Base-by-base conservation (phyloP, 1,284 basidiomycete species). In the Austroboletus olivaceoglutinosus region DNA sequence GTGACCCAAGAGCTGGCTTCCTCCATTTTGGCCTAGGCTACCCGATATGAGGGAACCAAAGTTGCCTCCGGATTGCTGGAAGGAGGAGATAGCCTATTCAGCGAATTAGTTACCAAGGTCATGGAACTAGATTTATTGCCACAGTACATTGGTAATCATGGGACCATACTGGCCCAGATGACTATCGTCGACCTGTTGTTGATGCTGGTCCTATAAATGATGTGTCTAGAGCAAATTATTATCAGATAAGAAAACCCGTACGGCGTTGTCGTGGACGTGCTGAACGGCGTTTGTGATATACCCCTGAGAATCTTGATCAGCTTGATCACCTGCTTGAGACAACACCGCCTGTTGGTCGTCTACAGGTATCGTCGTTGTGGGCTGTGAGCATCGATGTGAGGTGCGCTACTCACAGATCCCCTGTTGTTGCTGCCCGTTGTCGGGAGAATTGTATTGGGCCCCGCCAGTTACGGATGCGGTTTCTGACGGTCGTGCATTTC, bases 1-100 rank as follows among this genome's bases (percentile, higher is more conserved):
- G 68, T 91, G 70, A 58, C 86, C 85, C 68, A 95, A 83, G 48
- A 95, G 74, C 54, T 80, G 71, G 21, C 75, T 77, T 51, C 75
- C 73, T 29, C 77, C 76, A 19, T 81, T 74, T 13, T 71, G 65
- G 6, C 72, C 69, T 18, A 70, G 64, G 11, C 73, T 72, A 22
- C 78, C 76, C 5, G 65, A 61, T 19, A 55, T 11, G 38, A 64
- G 59, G 45, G 21, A 36, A 12, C 50, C 19, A 2, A 67, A 1
- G 40, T 64, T 39, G 0, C 52, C 0, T 16, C 65, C 63, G 4
- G 62, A 54, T 22, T 52, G 56, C 31, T 62, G 18, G 40, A 34
- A 16, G 4, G 62, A 50, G 37, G 60, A 46, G 29, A 64, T 47
- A 16, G 64, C 63, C 65, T 68, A 33, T 18, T 9, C 25, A 21